A percentile compares a stretch with the other conserved stretches of the same genome.
phyloP scores from a whole-genome alignment of 768 basidiomycete species.

The Lepiota venenata region DNA sequence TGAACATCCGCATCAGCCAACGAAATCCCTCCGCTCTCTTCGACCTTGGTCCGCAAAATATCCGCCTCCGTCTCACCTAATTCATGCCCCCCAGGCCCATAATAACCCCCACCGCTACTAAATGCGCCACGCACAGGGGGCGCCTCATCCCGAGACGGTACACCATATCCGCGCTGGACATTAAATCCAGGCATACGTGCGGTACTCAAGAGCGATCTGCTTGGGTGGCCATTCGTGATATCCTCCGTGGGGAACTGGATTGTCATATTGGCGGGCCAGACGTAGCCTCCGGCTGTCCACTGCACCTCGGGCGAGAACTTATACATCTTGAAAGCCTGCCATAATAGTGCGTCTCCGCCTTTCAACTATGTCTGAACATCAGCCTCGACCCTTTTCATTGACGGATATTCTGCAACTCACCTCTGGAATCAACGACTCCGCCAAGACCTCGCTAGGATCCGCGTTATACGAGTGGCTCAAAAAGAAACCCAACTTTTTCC shows the following conservation, averaged over 20 bases:
- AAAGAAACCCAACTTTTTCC: slow-evolving; percentile 71
- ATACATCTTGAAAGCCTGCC: slow-evolving; percentile 74
- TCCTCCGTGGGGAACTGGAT: slow-evolving; percentile 59
- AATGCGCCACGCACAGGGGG: slow-evolving; percentile 44
- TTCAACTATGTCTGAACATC: slow-evolving; percentile 48
- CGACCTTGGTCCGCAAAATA: slow-evolving; percentile 50
- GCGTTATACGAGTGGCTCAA: slow-evolving; percentile 56
- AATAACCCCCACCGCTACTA: slow-evolving; percentile 13
- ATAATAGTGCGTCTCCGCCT: slow-evolving; percentile 71
- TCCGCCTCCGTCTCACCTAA: slow-evolving; percentile 31
- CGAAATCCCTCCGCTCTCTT: slow-evolving; percentile 65
- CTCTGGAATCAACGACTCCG: slow-evolving; percentile 66
- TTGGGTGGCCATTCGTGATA: slow-evolving; percentile 19
- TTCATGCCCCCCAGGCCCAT: background rate
- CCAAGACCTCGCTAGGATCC: slow-evolving; percentile 65
- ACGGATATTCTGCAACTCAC: slow-evolving; percentile 37
- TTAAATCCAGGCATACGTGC: slow-evolving; percentile 19
- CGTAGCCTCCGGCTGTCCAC: slow-evolving; percentile 80
- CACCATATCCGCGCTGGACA: slow-evolving; percentile 17
- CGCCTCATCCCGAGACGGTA: slow-evolving; percentile 16
- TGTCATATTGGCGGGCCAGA: slow-evolving; percentile 72
- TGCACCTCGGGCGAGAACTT: slow-evolving; percentile 73
- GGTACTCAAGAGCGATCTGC: slow-evolving; percentile 15
- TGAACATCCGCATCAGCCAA: slow-evolving; percentile 61
- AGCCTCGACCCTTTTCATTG: background rate